Evolutionary conservation across 2,329 filamentous ascomycete species (phyloP).

Genomic region (Pestalotiopsis sp.): DNA sequence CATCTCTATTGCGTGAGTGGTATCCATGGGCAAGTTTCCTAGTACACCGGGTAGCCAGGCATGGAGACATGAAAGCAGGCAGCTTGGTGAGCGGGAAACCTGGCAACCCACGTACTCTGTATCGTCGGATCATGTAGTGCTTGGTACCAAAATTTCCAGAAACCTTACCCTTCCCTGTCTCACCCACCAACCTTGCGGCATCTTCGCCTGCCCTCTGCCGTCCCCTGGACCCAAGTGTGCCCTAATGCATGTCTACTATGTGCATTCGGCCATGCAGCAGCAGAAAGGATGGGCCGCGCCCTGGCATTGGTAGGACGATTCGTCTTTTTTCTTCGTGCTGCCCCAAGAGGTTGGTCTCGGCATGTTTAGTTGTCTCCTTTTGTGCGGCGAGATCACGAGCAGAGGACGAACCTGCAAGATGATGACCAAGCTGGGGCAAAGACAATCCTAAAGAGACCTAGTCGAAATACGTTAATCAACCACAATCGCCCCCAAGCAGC

Average conservation of each 20-base stretch:
- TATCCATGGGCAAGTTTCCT: too few relatives aligned
- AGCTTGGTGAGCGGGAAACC: background rate
- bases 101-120: background rate
- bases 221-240: background rate
- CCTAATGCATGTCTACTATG: background rate
- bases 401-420: background rate
- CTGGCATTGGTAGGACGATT: background rate
- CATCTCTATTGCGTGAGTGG: too few relatives aligned
- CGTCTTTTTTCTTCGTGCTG: background rate
- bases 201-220: background rate
- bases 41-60: background rate
- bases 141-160: background rate
- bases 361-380: background rate
- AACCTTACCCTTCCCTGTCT: background rate
- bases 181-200: background rate
- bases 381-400: background rate
- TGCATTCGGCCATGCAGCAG: background rate
- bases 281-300: background rate
- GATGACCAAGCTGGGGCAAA: background rate
- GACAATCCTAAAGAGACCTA: background rate
- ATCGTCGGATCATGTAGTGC: background rate
- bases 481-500: background rate
- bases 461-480: background rate
- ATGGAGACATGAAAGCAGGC: background rate
- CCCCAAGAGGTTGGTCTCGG: background rate